A percentile compares a stretch with the other conserved stretches of the same genome.
These are phyloP conservation scores for Strombidium stylifer DNA, from an alignment of 73 alveolate genomes.

Conservation along the genomic window DNA sequence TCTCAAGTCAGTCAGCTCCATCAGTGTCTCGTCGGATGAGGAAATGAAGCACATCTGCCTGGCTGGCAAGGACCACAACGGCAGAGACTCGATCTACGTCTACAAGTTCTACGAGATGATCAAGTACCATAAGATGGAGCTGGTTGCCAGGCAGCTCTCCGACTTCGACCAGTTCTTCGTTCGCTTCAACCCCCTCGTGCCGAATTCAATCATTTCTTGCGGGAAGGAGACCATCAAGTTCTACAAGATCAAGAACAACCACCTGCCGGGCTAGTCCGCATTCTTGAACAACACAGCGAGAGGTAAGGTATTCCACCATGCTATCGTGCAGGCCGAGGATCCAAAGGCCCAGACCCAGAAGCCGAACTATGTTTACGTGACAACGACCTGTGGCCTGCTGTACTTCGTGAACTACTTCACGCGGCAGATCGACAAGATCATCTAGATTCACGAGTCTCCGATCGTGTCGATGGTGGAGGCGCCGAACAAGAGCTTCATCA, in stretches of 20 bases:
- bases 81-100: slow-evolving; percentile 46
- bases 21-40: slow-evolving; percentile 27
- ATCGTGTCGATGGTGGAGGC: slow-evolving; percentile 26
- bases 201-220: slow-evolving; percentile 40
- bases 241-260: slow-evolving; percentile 57
- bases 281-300: slow-evolving; percentile 47
- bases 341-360: slow-evolving; percentile 24
- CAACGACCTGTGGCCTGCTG: slow-evolving; percentile 51
- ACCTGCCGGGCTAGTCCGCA: slow-evolving; percentile 46
- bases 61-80: slow-evolving; percentile 47
- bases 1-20: not conserved
- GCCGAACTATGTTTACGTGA: slow-evolving; percentile 34
- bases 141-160: slow-evolving; percentile 49
- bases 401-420: slow-evolving; percentile 44
- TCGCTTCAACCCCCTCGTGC: slow-evolving; percentile 13
- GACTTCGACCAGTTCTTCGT: slow-evolving; percentile 46
- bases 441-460: slow-evolving; percentile 51
- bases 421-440: slow-evolving; percentile 46
- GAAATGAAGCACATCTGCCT: slow-evolving; percentile 8
- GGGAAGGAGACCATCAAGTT: slow-evolving; percentile 67
- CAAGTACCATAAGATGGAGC: slow-evolving; percentile 37
- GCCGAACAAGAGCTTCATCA: slow-evolving; percentile 39
- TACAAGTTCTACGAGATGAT: slow-evolving; percentile 35
- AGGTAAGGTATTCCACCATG: slow-evolving; percentile 41
- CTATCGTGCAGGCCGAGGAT: slow-evolving; percentile 20